Evolutionary conservation across 2,329 filamentous ascomycete genomes (phyloP).

Genomic region (Corniculantispora saksenae): DNA sequence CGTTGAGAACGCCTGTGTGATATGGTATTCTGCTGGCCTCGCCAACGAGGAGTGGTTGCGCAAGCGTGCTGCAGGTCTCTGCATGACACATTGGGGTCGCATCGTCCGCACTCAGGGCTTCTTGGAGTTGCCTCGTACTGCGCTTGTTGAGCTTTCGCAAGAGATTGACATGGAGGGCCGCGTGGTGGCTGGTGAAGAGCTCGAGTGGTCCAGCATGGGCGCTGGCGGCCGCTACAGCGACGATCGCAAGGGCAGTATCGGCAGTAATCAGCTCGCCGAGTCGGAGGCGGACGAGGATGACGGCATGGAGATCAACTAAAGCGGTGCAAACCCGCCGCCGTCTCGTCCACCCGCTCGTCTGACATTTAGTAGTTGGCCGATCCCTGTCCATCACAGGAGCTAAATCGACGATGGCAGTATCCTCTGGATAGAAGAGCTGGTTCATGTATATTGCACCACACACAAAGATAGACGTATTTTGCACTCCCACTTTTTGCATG

Average conservation of each 20-base stretch:
- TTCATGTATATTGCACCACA: not conserved
- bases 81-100: conserved; percentile 90
- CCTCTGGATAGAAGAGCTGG: not conserved
- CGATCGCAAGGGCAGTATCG: conserved; percentile 59
- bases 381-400: not conserved
- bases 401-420: not conserved
- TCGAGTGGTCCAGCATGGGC: conserved; percentile 57
- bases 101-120: conserved; percentile 90
- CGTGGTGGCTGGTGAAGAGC: conserved; percentile 83
- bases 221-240: conserved; percentile 44
- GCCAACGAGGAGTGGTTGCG: conserved; percentile 94
- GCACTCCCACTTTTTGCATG: conserved; percentile 4
- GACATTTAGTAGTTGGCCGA: not conserved
- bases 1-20: conserved; percentile 89
- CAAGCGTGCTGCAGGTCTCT: conserved; percentile 83
- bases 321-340: not conserved
- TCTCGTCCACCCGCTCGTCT: not conserved
- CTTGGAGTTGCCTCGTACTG: conserved; percentile 72
- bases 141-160: conserved; percentile 87
- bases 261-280: conserved; percentile 58
- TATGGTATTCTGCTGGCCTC: conserved; percentile 90
- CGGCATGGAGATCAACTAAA: conserved; percentile 59
- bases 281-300: conserved; percentile 63
- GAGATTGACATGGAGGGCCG: conserved; percentile 93
- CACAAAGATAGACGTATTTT: not conserved